phyloP scores from a whole-genome alignment of 2,329 filamentous ascomycete genomes.

The Claviceps sp. region DNA sequence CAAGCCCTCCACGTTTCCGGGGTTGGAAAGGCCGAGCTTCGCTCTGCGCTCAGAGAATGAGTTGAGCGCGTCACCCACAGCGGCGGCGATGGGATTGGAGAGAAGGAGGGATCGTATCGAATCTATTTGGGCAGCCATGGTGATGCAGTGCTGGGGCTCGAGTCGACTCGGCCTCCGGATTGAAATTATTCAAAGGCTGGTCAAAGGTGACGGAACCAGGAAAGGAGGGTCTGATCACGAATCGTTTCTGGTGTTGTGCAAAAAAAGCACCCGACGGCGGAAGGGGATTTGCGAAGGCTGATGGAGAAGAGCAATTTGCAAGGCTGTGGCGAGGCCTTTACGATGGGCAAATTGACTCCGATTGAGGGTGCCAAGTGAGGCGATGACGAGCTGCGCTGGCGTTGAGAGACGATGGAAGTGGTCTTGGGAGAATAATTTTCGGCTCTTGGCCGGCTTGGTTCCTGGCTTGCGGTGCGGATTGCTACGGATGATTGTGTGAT shows the following conservation, averaged over 20 bases:
- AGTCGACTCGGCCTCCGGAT: slow-evolving; percentile 14
- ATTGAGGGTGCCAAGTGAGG: slow-evolving; percentile 16
- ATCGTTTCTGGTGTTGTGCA: neutral
- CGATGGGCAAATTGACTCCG: slow-evolving; percentile 12
- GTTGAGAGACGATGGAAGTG: slow-evolving; percentile 10
- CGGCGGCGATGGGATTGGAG: slow-evolving; percentile 58
- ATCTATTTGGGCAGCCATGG: slow-evolving; percentile 41
- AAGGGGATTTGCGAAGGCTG: slow-evolving; percentile 2
- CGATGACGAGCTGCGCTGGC: slow-evolving; percentile 19
- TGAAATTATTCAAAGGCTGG: neutral
- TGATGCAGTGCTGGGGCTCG: slow-evolving; percentile 15
- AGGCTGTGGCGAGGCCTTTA: slow-evolving; percentile 12
- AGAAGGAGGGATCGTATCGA: slow-evolving; percentile 49
- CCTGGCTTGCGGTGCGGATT: neutral
- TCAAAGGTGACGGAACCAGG: neutral
- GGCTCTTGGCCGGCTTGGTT: neutral
- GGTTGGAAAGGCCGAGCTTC: slow-evolving; percentile 79
- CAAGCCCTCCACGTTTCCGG: slow-evolving; percentile 81
- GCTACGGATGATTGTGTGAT: neutral
- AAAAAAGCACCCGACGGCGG: neutral
- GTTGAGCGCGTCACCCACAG: slow-evolving; percentile 63
- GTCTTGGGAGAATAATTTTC: slow-evolving; percentile 21
- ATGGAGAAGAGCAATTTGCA: slow-evolving; percentile 8
- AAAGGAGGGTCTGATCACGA: neutral
- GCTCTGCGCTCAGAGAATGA: slow-evolving; percentile 77